phyloP scores from a whole-genome alignment of 148 eudicot species.

The Fagopyrum homotropicum region DNA sequence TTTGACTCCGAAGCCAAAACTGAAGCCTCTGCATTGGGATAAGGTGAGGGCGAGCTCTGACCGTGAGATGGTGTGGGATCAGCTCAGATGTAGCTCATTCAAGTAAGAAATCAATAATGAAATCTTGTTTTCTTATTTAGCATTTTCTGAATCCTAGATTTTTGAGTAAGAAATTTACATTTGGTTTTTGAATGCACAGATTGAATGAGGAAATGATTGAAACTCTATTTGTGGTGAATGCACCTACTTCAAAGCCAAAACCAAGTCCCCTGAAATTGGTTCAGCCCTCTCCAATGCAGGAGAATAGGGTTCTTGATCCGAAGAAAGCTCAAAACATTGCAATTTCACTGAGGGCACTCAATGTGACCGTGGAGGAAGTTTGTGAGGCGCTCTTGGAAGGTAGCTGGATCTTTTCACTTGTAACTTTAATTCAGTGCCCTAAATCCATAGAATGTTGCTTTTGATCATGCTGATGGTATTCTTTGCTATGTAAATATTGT shows the following conservation, averaged over 20 bases:
- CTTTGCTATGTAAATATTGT: not conserved
- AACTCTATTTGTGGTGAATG: conserved; percentile 71
- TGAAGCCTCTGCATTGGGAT: conserved; percentile 98
- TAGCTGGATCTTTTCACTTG: conserved; percentile 17
- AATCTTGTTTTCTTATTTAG: not conserved
- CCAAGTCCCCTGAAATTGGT: conserved; percentile 38
- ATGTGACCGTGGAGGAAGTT: conserved; percentile 90
- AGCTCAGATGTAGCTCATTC: conserved; percentile 85
- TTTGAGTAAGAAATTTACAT: not conserved
- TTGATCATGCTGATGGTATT: not conserved
- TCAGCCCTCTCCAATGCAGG: conserved; percentile 46
- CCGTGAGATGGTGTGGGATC: conserved; percentile 99
- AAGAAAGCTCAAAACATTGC: conserved; percentile 98
- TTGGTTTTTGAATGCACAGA: conserved; percentile 32
- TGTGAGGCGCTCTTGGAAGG: conserved; percentile 94
- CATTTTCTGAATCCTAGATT: not conserved
- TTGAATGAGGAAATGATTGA: conserved; percentile 98
- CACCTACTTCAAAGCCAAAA: conserved; percentile 42
- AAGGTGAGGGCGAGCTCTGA: conserved; percentile 96
- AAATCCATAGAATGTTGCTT: not conserved
- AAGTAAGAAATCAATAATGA: conserved; percentile 39
- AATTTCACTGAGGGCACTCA: conserved; percentile 70
- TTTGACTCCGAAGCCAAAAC: conserved; percentile 58
- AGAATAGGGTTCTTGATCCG: conserved; percentile 81
- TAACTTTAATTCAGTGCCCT: not conserved